These are phyloP conservation scores for Colletotrichum tamarilloi DNA, from an alignment of 2,329 filamentous ascomycete species.

Conservation along the genomic window DNA sequence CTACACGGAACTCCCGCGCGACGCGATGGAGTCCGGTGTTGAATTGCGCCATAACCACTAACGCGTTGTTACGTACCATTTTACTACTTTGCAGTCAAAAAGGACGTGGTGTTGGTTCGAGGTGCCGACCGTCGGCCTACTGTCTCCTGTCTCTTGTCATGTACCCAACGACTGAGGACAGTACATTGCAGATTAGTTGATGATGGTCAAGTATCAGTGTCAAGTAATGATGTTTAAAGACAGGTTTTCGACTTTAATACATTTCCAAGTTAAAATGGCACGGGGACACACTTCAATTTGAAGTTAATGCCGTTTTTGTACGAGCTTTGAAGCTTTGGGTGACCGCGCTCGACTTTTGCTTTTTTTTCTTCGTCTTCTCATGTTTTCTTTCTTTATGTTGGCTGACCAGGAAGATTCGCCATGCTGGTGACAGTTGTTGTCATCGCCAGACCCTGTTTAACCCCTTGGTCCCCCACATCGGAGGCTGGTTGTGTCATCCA, in stretches of 20 bases:
- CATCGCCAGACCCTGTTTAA: constrained; percentile 20
- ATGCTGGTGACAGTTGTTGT: constrained; percentile 19
- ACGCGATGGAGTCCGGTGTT: background rate
- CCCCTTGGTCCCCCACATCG: background rate
- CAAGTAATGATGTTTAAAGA: no score
- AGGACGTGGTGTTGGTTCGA: background rate
- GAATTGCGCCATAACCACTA: constrained; percentile 11
- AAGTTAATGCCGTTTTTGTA: no score
- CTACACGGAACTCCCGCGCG: background rate
- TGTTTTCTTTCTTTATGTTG: background rate
- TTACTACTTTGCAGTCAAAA: background rate
- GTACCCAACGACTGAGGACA: no score
- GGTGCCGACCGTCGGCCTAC: background rate
- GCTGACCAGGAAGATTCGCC: constrained; percentile 14
- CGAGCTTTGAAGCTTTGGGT: no score
- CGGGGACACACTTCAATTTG: background rate
- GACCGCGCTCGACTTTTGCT: no score
- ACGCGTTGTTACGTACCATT: constrained; percentile 3
- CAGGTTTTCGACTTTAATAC: no score
- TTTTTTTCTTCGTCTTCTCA: background rate
- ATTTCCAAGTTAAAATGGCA: background rate
- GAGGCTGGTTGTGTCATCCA: constrained; percentile 13
- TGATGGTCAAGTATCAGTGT: no score
- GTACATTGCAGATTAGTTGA: no score
- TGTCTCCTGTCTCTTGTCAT: no score